Evolutionary conservation across 2,329 filamentous ascomycete species (phyloP), one percentile per base, ranked within the genome.

Genomic region (Dothideomycetidae sp.): DNA sequence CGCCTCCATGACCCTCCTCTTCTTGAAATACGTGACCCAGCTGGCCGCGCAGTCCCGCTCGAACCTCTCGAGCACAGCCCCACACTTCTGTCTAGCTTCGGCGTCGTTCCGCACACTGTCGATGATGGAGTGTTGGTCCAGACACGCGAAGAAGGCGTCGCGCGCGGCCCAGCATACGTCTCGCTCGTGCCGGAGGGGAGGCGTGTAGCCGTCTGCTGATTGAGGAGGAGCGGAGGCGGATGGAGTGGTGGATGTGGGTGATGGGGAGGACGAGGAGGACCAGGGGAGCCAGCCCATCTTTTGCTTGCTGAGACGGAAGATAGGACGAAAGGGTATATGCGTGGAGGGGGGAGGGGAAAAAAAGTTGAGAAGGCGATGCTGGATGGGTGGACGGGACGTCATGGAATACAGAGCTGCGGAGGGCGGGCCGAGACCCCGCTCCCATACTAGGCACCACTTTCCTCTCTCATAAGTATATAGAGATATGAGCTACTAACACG

Each of bases 21-120:
- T 86, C 67, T 96, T 94, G 63, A 98, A 98, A 61, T 98, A 96
- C 61, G 85, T 84, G 43, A 94, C 90, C 90, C 90, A 98, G 55
- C 85, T 86, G 42, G 68, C 71, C 12, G 85, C 84, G 59, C 90
- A 98, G 55, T 88, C 81, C 49, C 70, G 69, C 61, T 93, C 84
- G 52, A 96, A 93, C 41, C 67, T 70, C 37, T 59, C 62, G 36
- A 75, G 61, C 50, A 81, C 71, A 33, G 61, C 58, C 23, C n/a
- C n/a, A n/a, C n/a, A n/a, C n/a, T n/a, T n/a, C n/a, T n/a, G n/a
- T n/a, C n/a, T n/a, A n/a, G n/a, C n/a, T n/a, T n/a, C n/a, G n/a
- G n/a, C n/a, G n/a, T n/a, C n/a, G n/a, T n/a, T n/a, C 45, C 60
- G 64, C 42, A 83, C 66, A 36, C 73, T 71, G 59, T 98, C 86